Percentiles rank a stretch among this genome's conserved stretches.
Evolutionary conservation across 2,329 filamentous ascomycete species (phyloP).

Genomic region (Fusarium foetens): DNA sequence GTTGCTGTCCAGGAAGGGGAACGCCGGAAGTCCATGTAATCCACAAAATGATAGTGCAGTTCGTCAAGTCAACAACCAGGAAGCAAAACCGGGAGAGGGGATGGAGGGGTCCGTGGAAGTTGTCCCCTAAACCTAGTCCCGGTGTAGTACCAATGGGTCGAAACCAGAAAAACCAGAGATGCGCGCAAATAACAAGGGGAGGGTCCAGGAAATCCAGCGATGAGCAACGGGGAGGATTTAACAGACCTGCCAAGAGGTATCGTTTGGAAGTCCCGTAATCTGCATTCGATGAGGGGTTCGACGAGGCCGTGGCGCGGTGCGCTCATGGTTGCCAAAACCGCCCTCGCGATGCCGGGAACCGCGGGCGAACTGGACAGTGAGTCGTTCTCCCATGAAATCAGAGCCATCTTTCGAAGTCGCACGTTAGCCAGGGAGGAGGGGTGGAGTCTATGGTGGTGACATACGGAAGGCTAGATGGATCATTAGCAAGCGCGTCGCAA

Average conservation of each 20-base stretch:
- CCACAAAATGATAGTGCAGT: slow-evolving; percentile 50
- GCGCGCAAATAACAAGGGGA: slow-evolving; percentile 46
- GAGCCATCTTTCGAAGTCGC: slow-evolving; percentile 77
- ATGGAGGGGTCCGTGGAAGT: slow-evolving; percentile 44
- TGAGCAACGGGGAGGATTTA: slow-evolving; percentile 68
- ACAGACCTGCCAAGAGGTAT: slow-evolving; percentile 99
- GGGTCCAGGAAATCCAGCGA: slow-evolving; percentile 57
- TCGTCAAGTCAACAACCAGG: slow-evolving; percentile 52
- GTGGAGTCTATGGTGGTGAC: slow-evolving; percentile 49
- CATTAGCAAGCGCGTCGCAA: slow-evolving; percentile 33
- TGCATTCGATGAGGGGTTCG: slow-evolving; percentile 97
- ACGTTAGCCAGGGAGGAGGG: slow-evolving; percentile 40
- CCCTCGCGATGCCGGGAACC: slow-evolving; percentile 72
- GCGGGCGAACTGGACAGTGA: slow-evolving; percentile 98
- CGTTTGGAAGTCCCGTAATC: slow-evolving; percentile 93
- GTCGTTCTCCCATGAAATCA: slow-evolving; percentile 96
- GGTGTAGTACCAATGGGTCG: slow-evolving; percentile 43
- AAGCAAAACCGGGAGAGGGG: slow-evolving; percentile 42
- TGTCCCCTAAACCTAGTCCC: slow-evolving; percentile 43
- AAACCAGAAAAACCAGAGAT: slow-evolving; percentile 46
- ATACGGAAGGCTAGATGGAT: slow-evolving; percentile 67
- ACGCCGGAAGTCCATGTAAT: slow-evolving; percentile 49
- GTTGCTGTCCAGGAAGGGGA: slow-evolving; percentile 69
- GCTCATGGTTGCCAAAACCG: slow-evolving; percentile 64
- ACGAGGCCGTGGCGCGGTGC: slow-evolving; percentile 77